Conservation (phyloP, 371 early-diverging fungal genomes). For the Mortierella sp. region DNA sequence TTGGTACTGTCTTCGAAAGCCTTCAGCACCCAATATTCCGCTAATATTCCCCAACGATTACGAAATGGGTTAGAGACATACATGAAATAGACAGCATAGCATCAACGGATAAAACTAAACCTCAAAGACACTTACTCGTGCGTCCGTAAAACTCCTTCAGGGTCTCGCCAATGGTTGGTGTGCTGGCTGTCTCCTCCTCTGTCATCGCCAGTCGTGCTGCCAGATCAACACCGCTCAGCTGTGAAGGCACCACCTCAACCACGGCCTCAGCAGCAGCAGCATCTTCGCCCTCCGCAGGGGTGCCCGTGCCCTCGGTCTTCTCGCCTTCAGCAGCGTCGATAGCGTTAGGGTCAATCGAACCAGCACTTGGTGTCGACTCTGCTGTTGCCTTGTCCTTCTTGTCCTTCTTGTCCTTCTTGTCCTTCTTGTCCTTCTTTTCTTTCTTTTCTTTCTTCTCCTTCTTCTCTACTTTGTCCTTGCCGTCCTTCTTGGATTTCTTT, state of each 20-base stretch:
- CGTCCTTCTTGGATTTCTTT: constrained; percentile 43
- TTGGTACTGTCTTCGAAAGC: constrained; percentile 56
- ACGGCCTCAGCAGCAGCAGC: constrained; percentile 8
- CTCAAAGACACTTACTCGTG: constrained; percentile 50
- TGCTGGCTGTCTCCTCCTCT: constrained; percentile 57
- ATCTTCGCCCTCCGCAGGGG: constrained; percentile 6
- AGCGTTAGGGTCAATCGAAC: constrained; percentile 21
- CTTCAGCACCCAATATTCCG: constrained; percentile 55
- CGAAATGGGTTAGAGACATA: neutral
- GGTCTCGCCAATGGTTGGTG: constrained; percentile 58
- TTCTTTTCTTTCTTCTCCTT: constrained; percentile 24
- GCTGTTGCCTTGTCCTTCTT: constrained; percentile 49
- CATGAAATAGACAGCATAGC: neutral
- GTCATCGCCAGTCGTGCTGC: constrained; percentile 54
- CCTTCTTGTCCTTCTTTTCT: constrained; percentile 43
- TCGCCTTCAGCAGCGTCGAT: neutral
- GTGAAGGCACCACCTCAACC: constrained; percentile 40
- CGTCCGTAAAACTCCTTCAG: constrained; percentile 60
- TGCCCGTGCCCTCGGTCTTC: constrained; percentile 5
- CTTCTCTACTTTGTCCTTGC: constrained; percentile 29
- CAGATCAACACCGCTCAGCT: constrained; percentile 48
- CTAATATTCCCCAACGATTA: constrained; percentile 14
- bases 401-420: constrained; percentile 54
- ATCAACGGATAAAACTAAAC: neutral
- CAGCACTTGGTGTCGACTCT: constrained; percentile 33